phyloP scores from a whole-genome alignment of 495 filamentous ascomycete species.

The Chlorociboria aeruginascens region DNA sequence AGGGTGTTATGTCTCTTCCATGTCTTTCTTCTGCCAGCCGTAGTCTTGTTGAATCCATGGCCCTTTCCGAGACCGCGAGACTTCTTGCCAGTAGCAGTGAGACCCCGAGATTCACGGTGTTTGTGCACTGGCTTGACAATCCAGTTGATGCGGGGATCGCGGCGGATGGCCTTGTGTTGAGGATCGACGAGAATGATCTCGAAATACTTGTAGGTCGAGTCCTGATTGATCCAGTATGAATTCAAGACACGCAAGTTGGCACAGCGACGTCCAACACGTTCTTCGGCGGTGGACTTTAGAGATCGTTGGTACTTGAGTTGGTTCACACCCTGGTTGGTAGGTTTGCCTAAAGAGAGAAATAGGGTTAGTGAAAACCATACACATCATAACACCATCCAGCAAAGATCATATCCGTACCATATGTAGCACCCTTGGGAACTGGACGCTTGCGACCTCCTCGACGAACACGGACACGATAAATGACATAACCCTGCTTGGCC shows the following conservation, averaged over 20 bases:
- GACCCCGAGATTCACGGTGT: conserved; percentile 94
- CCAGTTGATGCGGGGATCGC: conserved; percentile 99
- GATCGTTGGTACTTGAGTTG: conserved; percentile 99
- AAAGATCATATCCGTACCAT: conserved; percentile 48
- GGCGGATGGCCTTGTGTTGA: conserved; percentile 99
- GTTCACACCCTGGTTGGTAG: conserved; percentile 99
- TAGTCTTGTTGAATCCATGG: conserved; percentile 97
- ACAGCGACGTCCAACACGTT: conserved; percentile 98
- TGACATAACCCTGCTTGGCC: conserved; percentile 99
- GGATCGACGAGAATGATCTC: conserved; percentile 99
- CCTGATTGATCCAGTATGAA: conserved; percentile 99
- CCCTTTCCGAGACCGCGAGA: conserved; percentile 98
- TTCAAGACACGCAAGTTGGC: conserved; percentile 98
- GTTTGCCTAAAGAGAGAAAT: conserved; percentile 60
- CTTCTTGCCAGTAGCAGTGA: conserved; percentile 98
- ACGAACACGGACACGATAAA: conserved; percentile 97
- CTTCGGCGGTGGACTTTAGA: conserved; percentile 90
- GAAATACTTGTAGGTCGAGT: conserved; percentile 99
- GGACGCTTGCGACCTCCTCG: conserved; percentile 96
- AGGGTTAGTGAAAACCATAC: conserved; percentile 1
- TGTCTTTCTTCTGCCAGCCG: conserved; percentile 89
- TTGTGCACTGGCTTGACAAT: conserved; percentile 99
- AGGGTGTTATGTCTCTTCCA: conserved; percentile 99
- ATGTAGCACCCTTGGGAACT: conserved; percentile 95
- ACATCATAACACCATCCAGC: neutral